Base-by-base conservation (phyloP, 1,284 basidiomycete species). In the Trametes polyzona region DNA sequence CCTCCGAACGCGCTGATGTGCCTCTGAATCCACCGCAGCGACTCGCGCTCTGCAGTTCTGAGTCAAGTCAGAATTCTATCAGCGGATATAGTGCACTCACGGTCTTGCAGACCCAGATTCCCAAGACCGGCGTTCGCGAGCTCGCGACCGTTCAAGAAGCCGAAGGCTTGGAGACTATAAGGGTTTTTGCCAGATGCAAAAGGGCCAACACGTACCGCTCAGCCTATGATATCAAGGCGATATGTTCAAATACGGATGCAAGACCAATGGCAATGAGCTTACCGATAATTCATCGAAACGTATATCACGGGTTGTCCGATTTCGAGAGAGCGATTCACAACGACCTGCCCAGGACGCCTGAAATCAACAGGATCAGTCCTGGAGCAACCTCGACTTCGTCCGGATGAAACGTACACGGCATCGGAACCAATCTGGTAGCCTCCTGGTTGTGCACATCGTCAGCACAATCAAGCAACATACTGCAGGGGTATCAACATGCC, bases 81-180 rank as follows among this genome's bases (percentile, higher is more conserved):
- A 14, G 19, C 17, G 3, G 17, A 10, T 7, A 7, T 14, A 4
- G 17, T 4, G 3, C 16, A 72, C 78, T 58, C 59, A 82, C 81
- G 81, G 61, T 83, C 81, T 41, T 74, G 76, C 3, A 84, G 66
- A 3, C 83, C 84, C 1, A 83, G 65, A 62, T 86, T 85, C 2
- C 78, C 76, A 3, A 81, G 69, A 4, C 80, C 79, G 5, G 78
- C 82, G 14, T 71, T 74, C 43, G 76, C 74, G 27, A 81, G 74
- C 64, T 83, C 78, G 55, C 78, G 65, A n/a, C 82, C 41, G 14
- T 26, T 32, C 29, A 63, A 30, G 50, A 63, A 63, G 3, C 61
- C 61, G 42, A 63, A 58, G 5, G 58, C 58, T 59, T 10, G 11
- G 7, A 10, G 6, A 3, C 9, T 8, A 17, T 36, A 3, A 36